Conservation (phyloP, 2,329 filamentous ascomycete species). For the Phialophora tarda region DNA sequence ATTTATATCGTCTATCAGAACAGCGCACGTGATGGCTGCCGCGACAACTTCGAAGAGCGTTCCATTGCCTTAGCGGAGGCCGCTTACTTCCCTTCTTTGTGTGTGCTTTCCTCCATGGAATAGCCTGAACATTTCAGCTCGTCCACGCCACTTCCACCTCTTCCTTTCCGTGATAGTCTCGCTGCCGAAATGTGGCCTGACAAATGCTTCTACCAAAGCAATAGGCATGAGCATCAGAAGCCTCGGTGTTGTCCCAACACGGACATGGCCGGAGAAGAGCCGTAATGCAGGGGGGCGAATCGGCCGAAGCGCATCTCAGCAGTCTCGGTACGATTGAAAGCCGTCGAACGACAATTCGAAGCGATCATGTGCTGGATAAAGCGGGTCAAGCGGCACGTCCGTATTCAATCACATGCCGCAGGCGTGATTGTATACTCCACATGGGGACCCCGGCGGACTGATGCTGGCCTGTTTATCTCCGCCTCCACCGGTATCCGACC, state of each 20-base stretch:
- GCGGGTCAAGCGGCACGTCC: conserved; percentile 14
- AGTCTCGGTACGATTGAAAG: conserved; percentile 9
- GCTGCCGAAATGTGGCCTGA: background rate
- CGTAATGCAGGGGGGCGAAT: conserved; percentile 1
- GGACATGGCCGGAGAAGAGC: conserved; percentile 12
- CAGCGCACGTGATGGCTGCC: background rate
- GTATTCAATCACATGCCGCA: conserved; percentile 3
- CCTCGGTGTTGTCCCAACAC: background rate
- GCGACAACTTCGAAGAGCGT: background rate
- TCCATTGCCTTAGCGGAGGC: background rate
- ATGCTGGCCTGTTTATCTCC: conserved; percentile 10
- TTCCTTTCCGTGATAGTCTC: background rate
- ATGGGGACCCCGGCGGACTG: conserved; percentile 16
- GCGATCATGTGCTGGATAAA: background rate
- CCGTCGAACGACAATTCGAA: background rate
- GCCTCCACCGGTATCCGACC: conserved; percentile 4
- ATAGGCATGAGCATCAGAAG: background rate
- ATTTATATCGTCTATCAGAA: background rate
- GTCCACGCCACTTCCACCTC: background rate
- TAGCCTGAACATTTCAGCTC: background rate
- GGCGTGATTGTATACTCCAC: conserved; percentile 7
- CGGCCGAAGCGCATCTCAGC: background rate
- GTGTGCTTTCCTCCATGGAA: background rate
- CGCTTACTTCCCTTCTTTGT: background rate
- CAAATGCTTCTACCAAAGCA: background rate